Evolutionary conservation across 176 grass and related monocot genomes (phyloP), one percentile per base, ranked within the genome.

Genomic region (Microstegium vimineum): DNA sequence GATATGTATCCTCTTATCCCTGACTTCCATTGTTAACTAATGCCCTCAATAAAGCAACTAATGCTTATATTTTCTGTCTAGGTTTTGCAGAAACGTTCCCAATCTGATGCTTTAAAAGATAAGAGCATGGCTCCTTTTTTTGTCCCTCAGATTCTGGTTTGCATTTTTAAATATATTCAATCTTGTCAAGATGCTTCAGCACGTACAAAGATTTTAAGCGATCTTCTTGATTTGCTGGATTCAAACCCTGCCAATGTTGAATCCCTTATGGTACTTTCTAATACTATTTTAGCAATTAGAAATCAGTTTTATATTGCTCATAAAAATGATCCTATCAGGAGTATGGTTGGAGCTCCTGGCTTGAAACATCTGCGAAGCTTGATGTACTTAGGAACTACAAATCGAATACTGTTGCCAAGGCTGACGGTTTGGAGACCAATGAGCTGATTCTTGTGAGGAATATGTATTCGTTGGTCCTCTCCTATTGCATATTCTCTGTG

Each of bases 111-210:
- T 68, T 84, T 74, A 65, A 93, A 93, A 77, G 93, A 81, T 87
- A 91, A 69, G 30, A 89, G 70, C 64, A 79, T 92, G 46, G 88
- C 92, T 92, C 95, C 88, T 62, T 94, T 94, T 84, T 84, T 83
- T 66, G 92, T 98, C 82, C 95, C 95, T 86, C 95, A 98, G 81
- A 94, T 95, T 86, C 89, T 98, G 80, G 83, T 92, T 35, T 94
- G 95, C 65, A 91, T 98, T 75, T 94, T 98, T 87, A 90, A 91
- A 80, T 93, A 89, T 73, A 87, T 98, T 87, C 86, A 94, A 77
- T 91, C 79, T 86, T 98, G 95, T 87, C 84, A 88, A 85, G 92
- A 98, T 78, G 69, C 84, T 69, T 98, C 89, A 77, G 89, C 83
- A 25, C 95, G 92, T 10, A 81, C 82, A 56, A 94, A 94, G 87